Conservation (phyloP, 2,329 filamentous ascomycete genomes). For the Penicillium griseofulvum region DNA sequence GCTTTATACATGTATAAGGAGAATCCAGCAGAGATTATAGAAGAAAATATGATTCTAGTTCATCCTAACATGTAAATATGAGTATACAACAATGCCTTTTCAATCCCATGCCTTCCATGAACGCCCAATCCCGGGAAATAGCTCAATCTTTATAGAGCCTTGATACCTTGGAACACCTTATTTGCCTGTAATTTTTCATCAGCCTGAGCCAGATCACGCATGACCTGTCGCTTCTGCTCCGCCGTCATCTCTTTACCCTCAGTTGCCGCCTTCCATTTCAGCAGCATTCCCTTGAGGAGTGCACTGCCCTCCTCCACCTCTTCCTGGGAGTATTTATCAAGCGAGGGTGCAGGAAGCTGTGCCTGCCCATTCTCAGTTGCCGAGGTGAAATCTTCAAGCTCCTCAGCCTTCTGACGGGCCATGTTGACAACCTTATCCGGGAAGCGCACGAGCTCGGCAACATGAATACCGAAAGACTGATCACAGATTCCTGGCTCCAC, state of each 20-base stretch:
- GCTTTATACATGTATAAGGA: neutral
- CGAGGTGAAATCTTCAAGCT: slow-evolving; percentile 81
- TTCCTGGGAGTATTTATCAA: slow-evolving; percentile 65
- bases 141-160: slow-evolving; percentile 39
- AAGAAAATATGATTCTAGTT: neutral
- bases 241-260: slow-evolving; percentile 62
- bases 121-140: slow-evolving; percentile 16
- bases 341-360: slow-evolving; percentile 35
- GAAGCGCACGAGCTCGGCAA: slow-evolving; percentile 93
- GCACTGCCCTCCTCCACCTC: slow-evolving; percentile 87
- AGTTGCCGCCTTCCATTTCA: slow-evolving; percentile 76
- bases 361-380: slow-evolving; percentile 31
- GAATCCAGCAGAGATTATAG: neutral
- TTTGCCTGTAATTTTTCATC: slow-evolving; percentile 65
- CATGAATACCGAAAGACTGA: slow-evolving; percentile 97
- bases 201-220: slow-evolving; percentile 74
- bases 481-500: slow-evolving; percentile 94
- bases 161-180: slow-evolving; percentile 51
- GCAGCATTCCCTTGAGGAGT: slow-evolving; percentile 77
- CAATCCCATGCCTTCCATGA: slow-evolving; percentile 1
- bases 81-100: slow-evolving; percentile 8
- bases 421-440: slow-evolving; percentile 96
- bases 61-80: neutral
- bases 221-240: slow-evolving; percentile 72
- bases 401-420: slow-evolving; percentile 98